phyloP scores from a whole-genome alignment of 208 protist genomes.

The Acanthamoeba pearcei region DNA sequence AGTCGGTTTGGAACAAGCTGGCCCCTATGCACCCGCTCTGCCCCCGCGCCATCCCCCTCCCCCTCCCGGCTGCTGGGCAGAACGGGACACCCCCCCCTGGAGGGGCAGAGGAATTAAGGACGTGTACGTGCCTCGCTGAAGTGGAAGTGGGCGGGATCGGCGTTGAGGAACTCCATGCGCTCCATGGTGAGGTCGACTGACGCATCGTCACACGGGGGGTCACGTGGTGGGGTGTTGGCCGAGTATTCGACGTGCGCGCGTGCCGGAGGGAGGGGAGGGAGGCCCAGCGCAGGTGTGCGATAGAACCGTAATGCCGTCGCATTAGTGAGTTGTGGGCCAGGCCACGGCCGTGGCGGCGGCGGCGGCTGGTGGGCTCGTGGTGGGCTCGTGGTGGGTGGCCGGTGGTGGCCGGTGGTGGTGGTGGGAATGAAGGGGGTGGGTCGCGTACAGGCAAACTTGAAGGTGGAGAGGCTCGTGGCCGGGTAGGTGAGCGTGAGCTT shows the following conservation, averaged over 20 bases:
- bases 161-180: slow-evolving; percentile 47
- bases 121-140: not conserved
- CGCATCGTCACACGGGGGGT: not conserved
- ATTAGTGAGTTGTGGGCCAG: too few species aligned
- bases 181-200: slow-evolving; percentile 71
- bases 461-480: slow-evolving; percentile 12
- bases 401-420: too few species aligned
- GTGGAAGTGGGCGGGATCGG: slow-evolving; percentile 30
- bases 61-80: too few species aligned
- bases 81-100: not conserved
- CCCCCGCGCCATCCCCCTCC: too few species aligned
- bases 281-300: not conserved
- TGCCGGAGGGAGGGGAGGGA: not conserved
- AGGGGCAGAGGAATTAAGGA: not conserved
- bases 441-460: slow-evolving; percentile 68
- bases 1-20: too few species aligned
- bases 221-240: not conserved
- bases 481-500: slow-evolving; percentile 13
- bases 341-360: too few species aligned
- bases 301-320: too few species aligned
- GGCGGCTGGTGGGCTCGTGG: too few species aligned
- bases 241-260: too few species aligned
- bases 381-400: too few species aligned
- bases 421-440: not conserved
- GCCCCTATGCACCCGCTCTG: too few species aligned